Percentiles rank a stretch among this genome's conserved stretches.
Evolutionary conservation across 2,329 filamentous ascomycete genomes (phyloP).

Genomic region (Madurella fahalii): DNA sequence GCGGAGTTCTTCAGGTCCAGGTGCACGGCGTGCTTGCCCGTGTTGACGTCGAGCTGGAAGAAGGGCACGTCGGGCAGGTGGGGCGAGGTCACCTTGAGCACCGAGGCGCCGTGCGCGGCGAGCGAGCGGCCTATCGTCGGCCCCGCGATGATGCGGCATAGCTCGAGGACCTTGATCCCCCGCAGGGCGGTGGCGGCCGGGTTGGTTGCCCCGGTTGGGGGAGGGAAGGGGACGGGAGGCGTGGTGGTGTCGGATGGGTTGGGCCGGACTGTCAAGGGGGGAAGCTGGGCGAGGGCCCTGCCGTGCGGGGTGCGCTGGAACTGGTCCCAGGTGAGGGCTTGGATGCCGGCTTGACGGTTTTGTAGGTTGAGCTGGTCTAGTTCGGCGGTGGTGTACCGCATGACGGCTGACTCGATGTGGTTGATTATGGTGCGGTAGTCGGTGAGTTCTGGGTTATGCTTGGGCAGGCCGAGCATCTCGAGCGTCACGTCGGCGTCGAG

Average conservation of each 20-base stretch:
- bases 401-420: constrained; percentile 56
- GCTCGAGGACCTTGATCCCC: constrained; percentile 69
- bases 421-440: constrained; percentile 57
- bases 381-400: constrained; percentile 49
- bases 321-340: constrained; percentile 55
- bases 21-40: constrained; percentile 64
- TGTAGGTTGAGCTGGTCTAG: constrained; percentile 55
- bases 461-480: constrained; percentile 64
- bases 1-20: constrained; percentile 54
- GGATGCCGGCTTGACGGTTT: constrained; percentile 56
- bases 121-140: constrained; percentile 68
- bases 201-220: constrained; percentile 10
- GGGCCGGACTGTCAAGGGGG: constrained; percentile 47
- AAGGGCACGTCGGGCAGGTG: constrained; percentile 67
- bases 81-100: constrained; percentile 67
- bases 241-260: constrained; percentile 44
- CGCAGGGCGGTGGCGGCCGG: constrained; percentile 38
- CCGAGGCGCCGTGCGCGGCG: constrained; percentile 71
- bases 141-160: constrained; percentile 72
- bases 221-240: constrained; percentile 41
- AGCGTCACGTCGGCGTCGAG: constrained; percentile 66
- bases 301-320: constrained; percentile 56
- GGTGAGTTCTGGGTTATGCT: constrained; percentile 56
- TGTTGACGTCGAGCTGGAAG: constrained; percentile 69
- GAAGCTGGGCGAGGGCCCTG: constrained; percentile 35